These are phyloP conservation scores for Acacia crassicarpa DNA, from an alignment of 306 rosid species.

Conservation along the genomic window DNA sequence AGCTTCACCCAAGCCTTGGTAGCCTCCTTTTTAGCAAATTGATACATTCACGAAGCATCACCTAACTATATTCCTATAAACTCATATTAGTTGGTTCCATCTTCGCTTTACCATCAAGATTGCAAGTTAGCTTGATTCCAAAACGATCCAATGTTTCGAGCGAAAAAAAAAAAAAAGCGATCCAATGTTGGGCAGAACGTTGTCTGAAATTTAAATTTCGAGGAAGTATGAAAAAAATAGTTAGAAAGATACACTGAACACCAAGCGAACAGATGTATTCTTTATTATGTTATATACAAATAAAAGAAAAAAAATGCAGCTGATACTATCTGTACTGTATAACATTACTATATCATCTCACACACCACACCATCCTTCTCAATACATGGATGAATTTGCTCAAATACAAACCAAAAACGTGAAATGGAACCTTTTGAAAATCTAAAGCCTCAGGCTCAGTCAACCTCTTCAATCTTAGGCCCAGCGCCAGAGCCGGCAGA, in stretches of 20 bases:
- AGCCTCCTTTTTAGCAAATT: too few relatives aligned
- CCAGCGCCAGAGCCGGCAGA: conserved; percentile 13
- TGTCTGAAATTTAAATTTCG: not conserved
- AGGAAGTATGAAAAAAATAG: not conserved
- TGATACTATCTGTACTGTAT: not conserved
- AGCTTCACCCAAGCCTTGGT: too few relatives aligned
- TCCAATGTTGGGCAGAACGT: too few relatives aligned
- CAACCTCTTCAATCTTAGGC: conserved; percentile 34
- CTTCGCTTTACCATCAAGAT: not conserved
- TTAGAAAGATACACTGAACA: not conserved
- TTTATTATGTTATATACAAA: not conserved
- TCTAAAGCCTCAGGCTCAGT: not conserved
- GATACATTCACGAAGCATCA: not conserved
- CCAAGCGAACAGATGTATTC: not conserved
- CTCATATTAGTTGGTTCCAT: not conserved
- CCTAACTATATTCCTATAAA: not conserved
- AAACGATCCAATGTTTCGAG: too few relatives aligned
- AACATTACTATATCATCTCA: not conserved
- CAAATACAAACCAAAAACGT: not conserved
- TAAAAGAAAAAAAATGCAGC: not conserved
- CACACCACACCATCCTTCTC: not conserved
- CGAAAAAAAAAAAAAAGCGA: too few relatives aligned
- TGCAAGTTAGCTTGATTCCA: not conserved
- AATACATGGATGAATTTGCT: not conserved
- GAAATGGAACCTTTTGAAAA: not conserved